Conservation (phyloP, 495 filamentous ascomycete species). For the Tuber umbilicatum region DNA sequence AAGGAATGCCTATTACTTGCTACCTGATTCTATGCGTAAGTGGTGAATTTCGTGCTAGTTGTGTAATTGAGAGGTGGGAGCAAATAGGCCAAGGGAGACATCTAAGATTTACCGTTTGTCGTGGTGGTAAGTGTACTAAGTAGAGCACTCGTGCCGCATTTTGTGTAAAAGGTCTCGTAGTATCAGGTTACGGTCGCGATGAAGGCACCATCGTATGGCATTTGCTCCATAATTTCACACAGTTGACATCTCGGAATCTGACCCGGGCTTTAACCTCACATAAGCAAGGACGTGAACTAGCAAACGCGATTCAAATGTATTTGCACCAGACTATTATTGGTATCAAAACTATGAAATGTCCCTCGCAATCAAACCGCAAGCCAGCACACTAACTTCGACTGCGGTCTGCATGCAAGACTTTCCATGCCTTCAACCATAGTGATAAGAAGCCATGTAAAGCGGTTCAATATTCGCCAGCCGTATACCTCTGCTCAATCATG, state of each 20-base stretch:
- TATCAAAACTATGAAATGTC: slow-evolving; percentile 46
- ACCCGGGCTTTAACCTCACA: neutral
- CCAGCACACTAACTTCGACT: slow-evolving; percentile 49
- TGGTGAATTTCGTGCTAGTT: neutral
- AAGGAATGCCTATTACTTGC: neutral
- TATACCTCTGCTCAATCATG: slow-evolving; percentile 68
- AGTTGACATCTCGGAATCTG: neutral
- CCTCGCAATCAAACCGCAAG: slow-evolving; percentile 69
- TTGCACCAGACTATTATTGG: neutral
- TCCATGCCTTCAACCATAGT: slow-evolving; percentile 38
- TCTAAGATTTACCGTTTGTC: neutral
- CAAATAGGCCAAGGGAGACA: neutral
- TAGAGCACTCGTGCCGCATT: neutral
- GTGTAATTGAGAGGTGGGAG: neutral
- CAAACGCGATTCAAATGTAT: neutral
- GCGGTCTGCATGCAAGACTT: slow-evolving; percentile 66
- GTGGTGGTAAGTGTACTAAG: neutral
- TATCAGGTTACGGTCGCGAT: neutral
- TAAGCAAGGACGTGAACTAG: neutral
- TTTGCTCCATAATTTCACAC: neutral
- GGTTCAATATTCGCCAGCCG: slow-evolving; percentile 62
- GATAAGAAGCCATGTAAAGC: slow-evolving; percentile 18
- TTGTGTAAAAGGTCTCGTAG: neutral
- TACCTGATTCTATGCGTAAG: neutral
- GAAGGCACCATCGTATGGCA: neutral